Evolutionary conservation across 225 moss, liverwort and hornwort species (phyloP).

Genomic region (Polytrichum commune): DNA sequence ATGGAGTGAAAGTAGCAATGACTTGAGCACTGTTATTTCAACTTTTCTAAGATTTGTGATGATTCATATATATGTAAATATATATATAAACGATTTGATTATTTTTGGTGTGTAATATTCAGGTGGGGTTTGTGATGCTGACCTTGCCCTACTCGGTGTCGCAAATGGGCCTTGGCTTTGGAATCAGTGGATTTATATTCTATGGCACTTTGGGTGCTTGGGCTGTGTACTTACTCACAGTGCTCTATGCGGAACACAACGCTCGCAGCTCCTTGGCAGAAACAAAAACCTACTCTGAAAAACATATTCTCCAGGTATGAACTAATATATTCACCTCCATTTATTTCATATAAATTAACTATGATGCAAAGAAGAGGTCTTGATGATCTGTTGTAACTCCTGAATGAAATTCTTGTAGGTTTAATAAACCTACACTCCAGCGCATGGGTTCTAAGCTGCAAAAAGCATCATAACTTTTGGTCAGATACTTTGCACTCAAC

Average conservation of each 20-base stretch:
- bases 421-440: neutral
- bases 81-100: no score
- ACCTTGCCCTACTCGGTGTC: constrained; percentile 47
- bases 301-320: constrained; percentile 54
- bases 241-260: constrained; percentile 64
- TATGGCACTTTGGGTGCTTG: constrained; percentile 51
- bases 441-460: neutral
- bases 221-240: constrained; percentile 55
- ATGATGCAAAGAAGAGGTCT: no score
- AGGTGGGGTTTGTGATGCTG: constrained; percentile 33
- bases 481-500: no score
- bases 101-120: neutral
- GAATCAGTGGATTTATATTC: constrained; percentile 13
- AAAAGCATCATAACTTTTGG: no score
- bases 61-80: no score
- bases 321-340: neutral
- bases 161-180: constrained; percentile 58
- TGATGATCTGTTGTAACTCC: no score
- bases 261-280: constrained; percentile 21
- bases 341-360: neutral
- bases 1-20: no score
- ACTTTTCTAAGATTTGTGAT: no score
- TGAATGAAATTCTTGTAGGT: neutral
- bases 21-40: no score
- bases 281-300: constrained; percentile 20